phyloP scores from a whole-genome alignment of 73 alveolate species.

The Loxodes magnus region DNA sequence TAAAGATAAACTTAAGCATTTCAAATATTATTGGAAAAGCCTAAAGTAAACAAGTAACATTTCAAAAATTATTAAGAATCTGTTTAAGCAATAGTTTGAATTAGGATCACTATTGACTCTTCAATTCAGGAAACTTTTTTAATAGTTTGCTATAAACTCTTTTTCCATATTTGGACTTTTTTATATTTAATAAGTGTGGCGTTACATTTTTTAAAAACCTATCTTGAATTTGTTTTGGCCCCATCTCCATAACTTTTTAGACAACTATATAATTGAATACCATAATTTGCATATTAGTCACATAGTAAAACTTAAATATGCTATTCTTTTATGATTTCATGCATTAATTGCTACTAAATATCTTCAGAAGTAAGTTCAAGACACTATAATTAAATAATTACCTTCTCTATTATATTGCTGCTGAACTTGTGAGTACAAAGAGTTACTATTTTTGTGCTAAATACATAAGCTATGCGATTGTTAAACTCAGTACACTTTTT shows the following conservation, averaged over 20 bases:
- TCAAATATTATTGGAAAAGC: too few relatives aligned
- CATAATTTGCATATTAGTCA: background rate
- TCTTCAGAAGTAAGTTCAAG: background rate
- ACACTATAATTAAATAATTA: background rate
- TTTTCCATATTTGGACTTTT: background rate
- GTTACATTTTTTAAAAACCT: background rate
- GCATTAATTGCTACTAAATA: background rate
- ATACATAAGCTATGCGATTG: background rate
- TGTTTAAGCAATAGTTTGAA: too few relatives aligned
- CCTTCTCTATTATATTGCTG: constrained; percentile 1
- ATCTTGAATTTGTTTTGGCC: background rate
- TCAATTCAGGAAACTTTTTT: background rate
- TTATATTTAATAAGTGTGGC: background rate
- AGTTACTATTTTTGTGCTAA: background rate
- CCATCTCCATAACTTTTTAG: background rate
- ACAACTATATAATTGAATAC: background rate
- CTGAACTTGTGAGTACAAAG: constrained; percentile 5
- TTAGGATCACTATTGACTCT: too few relatives aligned
- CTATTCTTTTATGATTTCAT: background rate
- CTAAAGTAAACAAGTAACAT: too few relatives aligned
- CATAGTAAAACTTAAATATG: background rate
- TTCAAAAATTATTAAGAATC: too few relatives aligned
- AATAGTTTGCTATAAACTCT: background rate
- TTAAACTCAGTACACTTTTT: background rate
- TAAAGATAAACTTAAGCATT: too few relatives aligned